Conservation (phyloP, 208 protist species). For the Borovskyia barvae region DNA sequence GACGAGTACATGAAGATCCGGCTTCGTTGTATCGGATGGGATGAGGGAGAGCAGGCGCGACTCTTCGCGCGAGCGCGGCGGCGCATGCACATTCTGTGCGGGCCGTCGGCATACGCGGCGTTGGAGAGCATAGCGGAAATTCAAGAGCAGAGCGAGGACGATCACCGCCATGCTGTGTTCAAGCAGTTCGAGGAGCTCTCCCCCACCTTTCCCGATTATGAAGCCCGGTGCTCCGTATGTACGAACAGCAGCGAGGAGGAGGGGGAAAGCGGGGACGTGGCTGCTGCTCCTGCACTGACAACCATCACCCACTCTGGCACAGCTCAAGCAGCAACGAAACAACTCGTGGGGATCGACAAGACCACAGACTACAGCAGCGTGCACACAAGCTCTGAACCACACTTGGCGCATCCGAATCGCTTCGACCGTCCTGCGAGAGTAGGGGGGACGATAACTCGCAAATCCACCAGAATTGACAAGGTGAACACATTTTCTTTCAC, state of each 20-base stretch:
- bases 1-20: conserved; percentile 31
- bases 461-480: no score
- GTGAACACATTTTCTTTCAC: no score
- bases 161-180: background rate
- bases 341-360: no score
- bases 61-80: conserved; percentile 10
- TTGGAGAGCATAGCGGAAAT: conserved; percentile 10
- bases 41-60: conserved; percentile 50
- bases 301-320: no score
- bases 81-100: conserved; percentile 9
- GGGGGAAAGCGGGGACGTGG: no score
- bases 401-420: no score
- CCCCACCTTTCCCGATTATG: conserved; percentile 1
- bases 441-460: no score
- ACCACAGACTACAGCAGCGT: no score
- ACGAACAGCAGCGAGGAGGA: background rate
- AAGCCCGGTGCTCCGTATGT: conserved; percentile 1
- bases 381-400: background rate
- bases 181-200: conserved; percentile 15
- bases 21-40: conserved; percentile 35
- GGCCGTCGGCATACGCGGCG: conserved; percentile 1
- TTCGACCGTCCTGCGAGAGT: no score
- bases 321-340: no score
- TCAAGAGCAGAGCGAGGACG: conserved; percentile 21
- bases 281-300: no score